Evolutionary conservation across 176 grass and related monocot genomes (phyloP).

Genomic region (Luzula sylvatica): DNA sequence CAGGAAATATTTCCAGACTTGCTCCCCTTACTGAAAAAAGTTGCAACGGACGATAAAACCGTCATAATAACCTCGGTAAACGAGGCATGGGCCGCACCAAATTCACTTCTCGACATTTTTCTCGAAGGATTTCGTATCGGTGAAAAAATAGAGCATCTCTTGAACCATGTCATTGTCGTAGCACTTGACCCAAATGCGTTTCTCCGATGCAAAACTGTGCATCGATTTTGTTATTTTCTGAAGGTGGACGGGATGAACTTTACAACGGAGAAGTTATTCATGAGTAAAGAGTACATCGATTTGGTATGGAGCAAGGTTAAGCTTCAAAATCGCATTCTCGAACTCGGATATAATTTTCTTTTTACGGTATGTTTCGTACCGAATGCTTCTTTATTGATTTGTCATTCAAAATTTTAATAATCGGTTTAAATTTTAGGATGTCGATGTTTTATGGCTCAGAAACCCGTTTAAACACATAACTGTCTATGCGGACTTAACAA

Average conservation of each 20-base stretch:
- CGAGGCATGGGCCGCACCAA: constrained; percentile 36
- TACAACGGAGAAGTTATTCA: constrained; percentile 43
- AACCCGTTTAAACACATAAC: constrained; percentile 61
- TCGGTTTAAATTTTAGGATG: constrained; percentile 34
- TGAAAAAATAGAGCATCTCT: constrained; percentile 41
- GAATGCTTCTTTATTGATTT: too few species aligned
- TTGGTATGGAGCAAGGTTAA: constrained; percentile 64
- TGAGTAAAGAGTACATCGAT: constrained; percentile 52
- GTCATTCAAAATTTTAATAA: neutral
- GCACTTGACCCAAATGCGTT: constrained; percentile 52
- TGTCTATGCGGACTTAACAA: constrained; percentile 51
- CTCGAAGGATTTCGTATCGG: constrained; percentile 68
- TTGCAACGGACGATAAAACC: constrained; percentile 42
- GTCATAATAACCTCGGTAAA: constrained; percentile 81
- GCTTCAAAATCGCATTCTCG: constrained; percentile 47
- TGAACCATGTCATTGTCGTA: constrained; percentile 48
- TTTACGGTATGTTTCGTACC: constrained; percentile 37
- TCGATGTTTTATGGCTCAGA: constrained; percentile 59
- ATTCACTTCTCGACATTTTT: constrained; percentile 65
- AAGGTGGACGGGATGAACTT: constrained; percentile 34
- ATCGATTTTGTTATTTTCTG: constrained; percentile 55
- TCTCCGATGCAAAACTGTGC: constrained; percentile 28
- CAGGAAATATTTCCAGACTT: constrained; percentile 27
- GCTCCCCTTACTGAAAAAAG: constrained; percentile 14
- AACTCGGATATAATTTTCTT: constrained; percentile 75